Conservation (phyloP, 495 filamentous ascomycete species). For the Penicillium lagena region DNA sequence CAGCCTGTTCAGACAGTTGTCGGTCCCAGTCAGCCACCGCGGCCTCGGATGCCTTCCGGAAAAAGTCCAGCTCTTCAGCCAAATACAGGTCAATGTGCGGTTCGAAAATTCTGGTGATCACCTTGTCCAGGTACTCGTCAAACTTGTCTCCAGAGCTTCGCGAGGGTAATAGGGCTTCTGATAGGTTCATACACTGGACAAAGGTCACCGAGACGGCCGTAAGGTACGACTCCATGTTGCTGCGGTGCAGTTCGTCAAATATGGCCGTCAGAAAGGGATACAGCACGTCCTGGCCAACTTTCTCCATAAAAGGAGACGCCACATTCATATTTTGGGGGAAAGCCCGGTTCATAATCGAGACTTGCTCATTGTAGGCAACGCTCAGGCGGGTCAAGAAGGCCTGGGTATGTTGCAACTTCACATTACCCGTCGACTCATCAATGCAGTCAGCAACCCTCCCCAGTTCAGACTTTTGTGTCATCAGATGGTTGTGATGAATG, state of each 20-base stretch:
- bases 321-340: slow-evolving; percentile 76
- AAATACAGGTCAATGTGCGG: slow-evolving; percentile 91
- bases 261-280: slow-evolving; percentile 79
- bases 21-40: slow-evolving; percentile 85
- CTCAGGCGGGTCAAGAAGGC: slow-evolving; percentile 73
- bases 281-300: slow-evolving; percentile 77
- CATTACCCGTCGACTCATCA: slow-evolving; percentile 47
- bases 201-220: slow-evolving; percentile 83
- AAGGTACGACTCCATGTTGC: slow-evolving; percentile 70
- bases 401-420: slow-evolving; percentile 72
- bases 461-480: slow-evolving; percentile 63
- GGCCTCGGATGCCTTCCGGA: slow-evolving; percentile 64
- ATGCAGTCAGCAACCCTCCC: slow-evolving; percentile 81
- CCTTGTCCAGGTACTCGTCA: slow-evolving; percentile 46
- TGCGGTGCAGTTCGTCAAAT: slow-evolving; percentile 82
- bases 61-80: slow-evolving; percentile 84
- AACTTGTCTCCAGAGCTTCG: slow-evolving; percentile 53
- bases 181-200: slow-evolving; percentile 73
- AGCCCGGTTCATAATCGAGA: slow-evolving; percentile 72
- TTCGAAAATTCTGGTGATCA: slow-evolving; percentile 72
- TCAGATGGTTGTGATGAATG: slow-evolving; percentile 78
- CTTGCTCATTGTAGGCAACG: slow-evolving; percentile 74
- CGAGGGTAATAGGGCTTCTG: slow-evolving; percentile 58
- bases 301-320: slow-evolving; percentile 69
- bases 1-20: slow-evolving; percentile 84